Conservation (phyloP, 805 yeast genomes). For the Candida xiaguanensis region DNA sequence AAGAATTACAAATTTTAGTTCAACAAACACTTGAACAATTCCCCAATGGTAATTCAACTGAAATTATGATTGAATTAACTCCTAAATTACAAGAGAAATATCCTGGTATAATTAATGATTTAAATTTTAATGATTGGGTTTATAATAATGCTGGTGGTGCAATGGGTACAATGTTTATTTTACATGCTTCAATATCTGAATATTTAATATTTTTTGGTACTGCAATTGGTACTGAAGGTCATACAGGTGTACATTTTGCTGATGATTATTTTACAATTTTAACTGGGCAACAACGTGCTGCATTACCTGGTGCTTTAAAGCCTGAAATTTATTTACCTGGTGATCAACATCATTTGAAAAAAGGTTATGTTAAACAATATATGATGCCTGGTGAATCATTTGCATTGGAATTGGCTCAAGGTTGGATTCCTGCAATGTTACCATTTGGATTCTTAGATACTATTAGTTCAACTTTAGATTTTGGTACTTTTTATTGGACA, state of each 20-base stretch:
- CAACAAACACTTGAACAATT: conserved; percentile 50
- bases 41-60: conserved; percentile 58
- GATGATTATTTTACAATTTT: conserved; percentile 94
- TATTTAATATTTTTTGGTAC: conserved; percentile 92
- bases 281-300: conserved; percentile 74
- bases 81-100: conserved; percentile 57
- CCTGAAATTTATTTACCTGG: conserved; percentile 85
- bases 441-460: conserved; percentile 92
- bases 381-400: conserved; percentile 76
- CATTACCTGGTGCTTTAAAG: conserved; percentile 55
- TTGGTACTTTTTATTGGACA: conserved; percentile 65
- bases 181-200: conserved; percentile 93
- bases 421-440: conserved; percentile 97
- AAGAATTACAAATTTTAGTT: conserved; percentile 54
- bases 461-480: conserved; percentile 75
- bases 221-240: conserved; percentile 94
- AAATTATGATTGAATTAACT: conserved; percentile 60
- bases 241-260: conserved; percentile 93
- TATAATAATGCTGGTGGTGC: conserved; percentile 99
- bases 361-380: conserved; percentile 80
- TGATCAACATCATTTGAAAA: conserved; percentile 72
- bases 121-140: conserved; percentile 82
- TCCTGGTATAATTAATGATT: conserved; percentile 70
- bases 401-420: conserved; percentile 95
- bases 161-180: conserved; percentile 92